Conservation (phyloP, 179 eudicot species). For the Carnegiea gigantea region DNA sequence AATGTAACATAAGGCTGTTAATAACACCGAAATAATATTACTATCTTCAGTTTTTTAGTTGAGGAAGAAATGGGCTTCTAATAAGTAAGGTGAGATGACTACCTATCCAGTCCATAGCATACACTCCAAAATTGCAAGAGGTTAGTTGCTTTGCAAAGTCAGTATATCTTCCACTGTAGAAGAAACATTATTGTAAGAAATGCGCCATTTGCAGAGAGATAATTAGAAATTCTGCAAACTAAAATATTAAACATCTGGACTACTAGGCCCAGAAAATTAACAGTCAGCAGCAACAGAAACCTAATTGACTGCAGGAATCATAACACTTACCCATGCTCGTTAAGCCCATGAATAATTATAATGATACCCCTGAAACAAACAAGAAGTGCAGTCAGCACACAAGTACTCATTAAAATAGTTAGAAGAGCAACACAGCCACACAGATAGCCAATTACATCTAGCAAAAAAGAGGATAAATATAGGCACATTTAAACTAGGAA, state of each 20-base stretch:
- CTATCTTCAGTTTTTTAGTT: background rate
- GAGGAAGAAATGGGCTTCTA: background rate
- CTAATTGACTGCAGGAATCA: background rate
- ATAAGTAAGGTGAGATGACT: constrained; percentile 10
- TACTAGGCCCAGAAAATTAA: background rate
- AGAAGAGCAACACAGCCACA: background rate
- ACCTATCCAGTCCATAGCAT: constrained; percentile 99
- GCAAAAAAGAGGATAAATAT: background rate
- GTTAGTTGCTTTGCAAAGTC: constrained; percentile 79
- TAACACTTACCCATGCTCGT: constrained; percentile 78
- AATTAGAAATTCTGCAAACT: background rate
- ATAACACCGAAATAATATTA: background rate
- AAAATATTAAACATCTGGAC: background rate
- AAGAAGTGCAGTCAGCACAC: background rate
- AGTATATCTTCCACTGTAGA: constrained; percentile 84
- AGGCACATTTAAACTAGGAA: background rate
- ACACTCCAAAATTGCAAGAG: constrained; percentile 83
- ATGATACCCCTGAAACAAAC: constrained; percentile 76
- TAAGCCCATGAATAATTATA: constrained; percentile 86
- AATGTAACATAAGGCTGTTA: background rate
- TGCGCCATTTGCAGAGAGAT: background rate
- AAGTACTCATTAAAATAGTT: background rate
- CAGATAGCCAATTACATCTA: background rate
- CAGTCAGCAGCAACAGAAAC: background rate
- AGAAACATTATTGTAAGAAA: background rate